These are phyloP conservation scores for Coprinopsis marcescibilis DNA, from an alignment of 768 basidiomycete genomes.

Conservation along the genomic window DNA sequence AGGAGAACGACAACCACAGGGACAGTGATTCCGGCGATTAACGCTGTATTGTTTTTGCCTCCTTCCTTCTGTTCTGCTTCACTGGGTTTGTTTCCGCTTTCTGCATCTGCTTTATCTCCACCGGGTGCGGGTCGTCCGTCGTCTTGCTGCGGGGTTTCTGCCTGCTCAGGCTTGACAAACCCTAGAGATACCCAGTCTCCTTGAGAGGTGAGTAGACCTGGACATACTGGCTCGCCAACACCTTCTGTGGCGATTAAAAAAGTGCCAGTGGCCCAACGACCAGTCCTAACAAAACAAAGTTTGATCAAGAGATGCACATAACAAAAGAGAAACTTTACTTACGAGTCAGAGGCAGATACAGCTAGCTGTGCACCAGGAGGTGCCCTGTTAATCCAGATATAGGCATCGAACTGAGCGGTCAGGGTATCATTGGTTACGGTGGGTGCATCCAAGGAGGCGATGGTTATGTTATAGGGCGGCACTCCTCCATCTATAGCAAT, in stretches of 20 bases:
- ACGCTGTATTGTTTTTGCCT: constrained; percentile 14
- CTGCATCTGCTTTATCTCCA: too few species aligned
- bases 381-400: constrained; percentile 39
- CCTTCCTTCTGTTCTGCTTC: too few species aligned
- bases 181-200: too few species aligned
- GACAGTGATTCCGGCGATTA: constrained; percentile 27
- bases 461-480: constrained; percentile 38
- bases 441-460: constrained; percentile 32
- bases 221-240: too few species aligned
- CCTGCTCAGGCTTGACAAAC: too few species aligned
- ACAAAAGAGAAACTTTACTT: constrained; percentile 33
- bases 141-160: too few species aligned
- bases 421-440: constrained; percentile 37
- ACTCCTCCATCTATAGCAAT: constrained; percentile 36
- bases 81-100: too few species aligned
- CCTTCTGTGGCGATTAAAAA: constrained; percentile 25
- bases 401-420: constrained; percentile 27
- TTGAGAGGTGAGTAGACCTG: too few species aligned
- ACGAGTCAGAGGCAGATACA: constrained; percentile 4
- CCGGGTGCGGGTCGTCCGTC: too few species aligned
- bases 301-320: constrained; percentile 18
- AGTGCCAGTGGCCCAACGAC: constrained; percentile 31
- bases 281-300: constrained; percentile 26
- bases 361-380: constrained; percentile 21
- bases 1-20: constrained; percentile 26